Conservation (phyloP, 805 yeast species). For the Candida glaebosa region DNA sequence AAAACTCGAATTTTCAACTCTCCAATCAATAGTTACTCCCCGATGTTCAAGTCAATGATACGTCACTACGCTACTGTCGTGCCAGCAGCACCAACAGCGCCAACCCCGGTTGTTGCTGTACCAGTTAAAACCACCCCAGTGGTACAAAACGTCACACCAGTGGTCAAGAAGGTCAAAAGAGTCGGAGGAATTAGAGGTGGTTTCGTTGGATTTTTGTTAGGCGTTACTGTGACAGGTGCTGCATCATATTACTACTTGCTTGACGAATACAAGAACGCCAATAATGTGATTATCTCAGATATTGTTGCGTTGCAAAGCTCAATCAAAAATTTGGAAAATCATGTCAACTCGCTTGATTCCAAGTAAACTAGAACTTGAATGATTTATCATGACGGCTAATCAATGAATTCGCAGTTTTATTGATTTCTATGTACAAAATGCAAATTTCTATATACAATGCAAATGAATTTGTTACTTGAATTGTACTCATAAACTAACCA, state of each 20-base stretch:
- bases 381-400: background rate
- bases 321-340: conserved; percentile 63
- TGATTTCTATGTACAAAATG: conserved; percentile 2
- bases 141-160: background rate
- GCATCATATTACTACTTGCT: conserved; percentile 74
- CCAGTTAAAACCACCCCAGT: background rate
- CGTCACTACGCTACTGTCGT: conserved; percentile 3
- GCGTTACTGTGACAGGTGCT: conserved; percentile 70
- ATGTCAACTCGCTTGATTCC: conserved; percentile 55
- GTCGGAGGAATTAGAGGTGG: conserved; percentile 46
- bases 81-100: background rate
- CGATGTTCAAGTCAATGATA: conserved; percentile 3
- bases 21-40: background rate
- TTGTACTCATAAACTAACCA: background rate
- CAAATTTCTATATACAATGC: conserved; percentile 1
- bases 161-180: conserved; percentile 4
- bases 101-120: background rate
- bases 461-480: no score
- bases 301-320: conserved; percentile 68
- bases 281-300: conserved; percentile 70
- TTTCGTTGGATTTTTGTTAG: conserved; percentile 74
- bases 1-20: background rate
- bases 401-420: background rate
- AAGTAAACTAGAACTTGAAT: conserved; percentile 7
- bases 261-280: conserved; percentile 74